Conservation (phyloP, 805 yeast species). For the Metschnikowia shivogae region DNA sequence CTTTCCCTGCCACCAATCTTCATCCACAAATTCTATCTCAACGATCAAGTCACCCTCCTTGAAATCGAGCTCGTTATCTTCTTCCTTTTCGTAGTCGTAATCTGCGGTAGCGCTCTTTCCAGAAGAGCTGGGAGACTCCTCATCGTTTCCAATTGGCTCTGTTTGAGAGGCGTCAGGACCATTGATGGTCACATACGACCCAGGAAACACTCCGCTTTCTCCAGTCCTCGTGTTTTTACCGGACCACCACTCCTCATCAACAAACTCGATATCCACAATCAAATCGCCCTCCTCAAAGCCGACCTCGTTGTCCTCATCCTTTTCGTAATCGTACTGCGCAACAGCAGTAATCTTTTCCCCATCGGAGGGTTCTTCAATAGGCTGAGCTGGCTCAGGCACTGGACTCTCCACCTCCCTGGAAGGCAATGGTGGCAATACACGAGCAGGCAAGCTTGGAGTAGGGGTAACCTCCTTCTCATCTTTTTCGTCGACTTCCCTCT, state of each 20-base stretch:
- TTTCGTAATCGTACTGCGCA: slow-evolving; percentile 77
- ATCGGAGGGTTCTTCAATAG: slow-evolving; percentile 5
- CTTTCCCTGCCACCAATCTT: slow-evolving; percentile 96
- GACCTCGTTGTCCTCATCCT: slow-evolving; percentile 75
- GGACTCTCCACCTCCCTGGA: slow-evolving; percentile 3
- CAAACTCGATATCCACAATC: slow-evolving; percentile 61
- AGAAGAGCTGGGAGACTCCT: slow-evolving; percentile 16
- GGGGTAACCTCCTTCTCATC: slow-evolving; percentile 1
- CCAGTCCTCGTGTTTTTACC: slow-evolving; percentile 42
- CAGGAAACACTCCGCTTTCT: slow-evolving; percentile 53
- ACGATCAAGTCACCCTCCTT: slow-evolving; percentile 77
- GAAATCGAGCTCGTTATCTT: slow-evolving; percentile 86
- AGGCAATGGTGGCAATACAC: slow-evolving; percentile 18
- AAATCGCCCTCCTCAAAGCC: slow-evolving; percentile 62
- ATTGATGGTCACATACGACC: slow-evolving; percentile 45
- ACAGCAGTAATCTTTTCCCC: slow-evolving; percentile 45
- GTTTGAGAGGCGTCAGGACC: slow-evolving; percentile 6
- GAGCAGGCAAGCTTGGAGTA: slow-evolving; percentile 15
- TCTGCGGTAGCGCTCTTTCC: slow-evolving; percentile 56
- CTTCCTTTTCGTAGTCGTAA: slow-evolving; percentile 83
- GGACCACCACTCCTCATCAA: slow-evolving; percentile 74
- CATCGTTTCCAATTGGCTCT: slow-evolving; percentile 10
- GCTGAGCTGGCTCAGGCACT: background rate
- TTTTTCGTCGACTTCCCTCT: slow-evolving; percentile 10
- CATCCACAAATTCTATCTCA: slow-evolving; percentile 85